Evolutionary conservation across 148 eudicot species (phyloP).

Genomic region (Rheum nobile): DNA sequence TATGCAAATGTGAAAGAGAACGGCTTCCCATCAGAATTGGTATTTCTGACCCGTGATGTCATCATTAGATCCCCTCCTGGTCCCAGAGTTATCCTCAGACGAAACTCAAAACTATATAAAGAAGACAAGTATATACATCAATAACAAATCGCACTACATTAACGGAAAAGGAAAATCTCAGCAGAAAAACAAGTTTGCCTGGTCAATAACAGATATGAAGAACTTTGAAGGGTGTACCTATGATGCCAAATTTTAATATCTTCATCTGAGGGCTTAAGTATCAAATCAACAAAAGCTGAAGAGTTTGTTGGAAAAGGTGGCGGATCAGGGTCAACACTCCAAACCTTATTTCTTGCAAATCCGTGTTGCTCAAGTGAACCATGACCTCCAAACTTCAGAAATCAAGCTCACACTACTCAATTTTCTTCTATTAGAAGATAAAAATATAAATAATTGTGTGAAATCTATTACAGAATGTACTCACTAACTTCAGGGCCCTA

Average conservation of each 20-base stretch:
- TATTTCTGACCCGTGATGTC: slow-evolving; percentile 86
- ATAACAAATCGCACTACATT: not conserved
- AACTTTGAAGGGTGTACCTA: slow-evolving; percentile 30
- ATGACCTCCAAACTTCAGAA: slow-evolving; percentile 61
- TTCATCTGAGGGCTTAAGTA: slow-evolving; percentile 86
- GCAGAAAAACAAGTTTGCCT: slow-evolving; percentile 1
- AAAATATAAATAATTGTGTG: not conserved
- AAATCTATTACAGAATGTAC: not conserved
- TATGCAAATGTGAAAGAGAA: slow-evolving; percentile 90
- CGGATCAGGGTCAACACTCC: slow-evolving; percentile 64
- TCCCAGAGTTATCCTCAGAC: slow-evolving; percentile 75
- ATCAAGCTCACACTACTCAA: not conserved
- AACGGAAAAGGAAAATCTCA: not conserved
- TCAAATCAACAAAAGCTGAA: slow-evolving; percentile 62
- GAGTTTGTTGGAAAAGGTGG: slow-evolving; percentile 48
- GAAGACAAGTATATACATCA: not conserved
- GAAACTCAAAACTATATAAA: slow-evolving; percentile 73
- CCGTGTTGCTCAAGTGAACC: slow-evolving; percentile 92
- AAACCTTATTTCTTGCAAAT: slow-evolving; percentile 86
- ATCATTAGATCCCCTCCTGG: slow-evolving; percentile 87
- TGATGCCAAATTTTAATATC: slow-evolving; percentile 91
- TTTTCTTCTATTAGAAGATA: not conserved
- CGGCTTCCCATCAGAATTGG: slow-evolving; percentile 72
- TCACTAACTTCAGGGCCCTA: not conserved
- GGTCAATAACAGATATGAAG: not conserved